Evolutionary conservation across 805 yeast genomes (phyloP), one percentile per base, ranked within the genome.

Genomic region (Wickerhamiella parazyma): DNA sequence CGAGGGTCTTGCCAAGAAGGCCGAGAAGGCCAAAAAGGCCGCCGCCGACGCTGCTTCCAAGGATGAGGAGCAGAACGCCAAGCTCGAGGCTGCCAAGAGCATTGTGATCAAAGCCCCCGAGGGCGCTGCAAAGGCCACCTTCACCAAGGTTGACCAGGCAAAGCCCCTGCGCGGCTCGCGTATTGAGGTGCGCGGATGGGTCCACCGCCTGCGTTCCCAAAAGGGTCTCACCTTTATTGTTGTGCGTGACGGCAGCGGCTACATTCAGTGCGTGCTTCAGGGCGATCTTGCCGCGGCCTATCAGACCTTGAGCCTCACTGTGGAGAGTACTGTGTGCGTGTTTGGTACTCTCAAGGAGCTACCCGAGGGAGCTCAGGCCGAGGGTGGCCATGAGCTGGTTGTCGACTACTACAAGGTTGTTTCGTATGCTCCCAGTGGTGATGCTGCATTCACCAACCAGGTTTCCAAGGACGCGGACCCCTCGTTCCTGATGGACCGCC

Each of bases 281-380:
- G 98, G 97, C 42, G 94, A 87, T 61, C 71, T 93, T 52, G 96
- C 97, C 48, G 76, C 79, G 59, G 94, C 95, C 38, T 77, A 80
- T 65, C 78, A 75, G 63, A 87, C 97, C 36, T 68, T 72, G 55
- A 80, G 79, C 47, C 72, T 93, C 59, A 89, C 98, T 9, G 66
- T 89, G 53, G 99, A 91, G 69, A 72, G 94, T 14, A 79, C 95
- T 12, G 71, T 93, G 25, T 61, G 77, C 40, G 65, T 91, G 47
- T 81, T 73, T 60, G 99, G 99, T 65, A 73, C 75, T 21, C 69
- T 91, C 49, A 72, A 74, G 62, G 75, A 80, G 55, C 70, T 93
- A 39, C 97, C 97, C 45, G 96, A 85, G 62, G 98, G 98, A 50
- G 87, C 91, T 64, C 70, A 80, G 52, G 99, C 98, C 8, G 95